Evolutionary conservation across 257 asterid genomes (phyloP).

Genomic region (Petunia axillaris): DNA sequence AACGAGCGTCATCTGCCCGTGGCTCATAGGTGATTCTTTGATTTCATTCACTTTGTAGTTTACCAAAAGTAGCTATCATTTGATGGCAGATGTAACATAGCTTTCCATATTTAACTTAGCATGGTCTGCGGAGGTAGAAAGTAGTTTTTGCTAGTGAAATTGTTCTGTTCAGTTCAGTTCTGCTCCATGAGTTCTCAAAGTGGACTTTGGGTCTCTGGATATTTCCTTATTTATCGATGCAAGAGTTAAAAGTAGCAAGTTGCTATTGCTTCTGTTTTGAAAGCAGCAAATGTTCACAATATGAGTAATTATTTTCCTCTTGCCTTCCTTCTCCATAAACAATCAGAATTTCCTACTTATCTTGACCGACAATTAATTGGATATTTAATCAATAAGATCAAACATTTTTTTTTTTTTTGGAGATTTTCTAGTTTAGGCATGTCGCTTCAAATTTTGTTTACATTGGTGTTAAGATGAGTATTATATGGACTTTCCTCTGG

Average conservation of each 20-base stretch:
- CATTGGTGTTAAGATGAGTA: neutral
- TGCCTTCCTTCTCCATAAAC: neutral
- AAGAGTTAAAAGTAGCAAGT: slow-evolving; percentile 4
- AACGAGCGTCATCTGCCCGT: neutral
- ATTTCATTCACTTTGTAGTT: slow-evolving; percentile 18
- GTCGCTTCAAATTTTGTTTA: neutral
- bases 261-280: slow-evolving; percentile 15
- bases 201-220: slow-evolving; percentile 14
- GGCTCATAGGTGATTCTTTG: slow-evolving; percentile 30
- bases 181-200: slow-evolving; percentile 4
- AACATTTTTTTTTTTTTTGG: neutral
- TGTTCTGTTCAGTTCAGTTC: slow-evolving; percentile 1
- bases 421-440: neutral
- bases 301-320: neutral
- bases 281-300: neutral
- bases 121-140: neutral
- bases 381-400: no score
- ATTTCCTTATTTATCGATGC: slow-evolving; percentile 24
- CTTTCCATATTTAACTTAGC: slow-evolving; percentile 16
- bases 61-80: slow-evolving; percentile 22
- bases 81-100: slow-evolving; percentile 32
- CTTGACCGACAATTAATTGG: neutral
- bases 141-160: neutral
- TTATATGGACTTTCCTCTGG: neutral
- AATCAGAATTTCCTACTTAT: neutral